These are phyloP conservation scores for Kazachstania sp. DNA, from an alignment of 1,139 yeast species.

Conservation along the genomic window DNA sequence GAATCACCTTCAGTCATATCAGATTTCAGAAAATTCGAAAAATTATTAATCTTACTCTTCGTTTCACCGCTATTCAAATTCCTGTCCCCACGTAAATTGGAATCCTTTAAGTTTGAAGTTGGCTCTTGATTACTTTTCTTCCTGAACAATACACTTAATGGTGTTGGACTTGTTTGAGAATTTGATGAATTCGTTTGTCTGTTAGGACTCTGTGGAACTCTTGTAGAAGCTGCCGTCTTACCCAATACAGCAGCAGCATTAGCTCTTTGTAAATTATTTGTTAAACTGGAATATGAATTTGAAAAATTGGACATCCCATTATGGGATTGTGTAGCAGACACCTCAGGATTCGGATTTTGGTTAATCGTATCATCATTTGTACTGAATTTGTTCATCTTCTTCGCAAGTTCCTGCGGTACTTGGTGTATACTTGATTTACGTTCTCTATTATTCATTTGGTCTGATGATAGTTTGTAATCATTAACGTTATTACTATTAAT, in stretches of 20 bases:
- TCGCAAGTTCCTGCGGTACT: conserved; percentile 1
- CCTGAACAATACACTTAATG: conserved; percentile 3
- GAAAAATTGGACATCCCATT: conserved; percentile 15
- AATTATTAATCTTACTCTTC: conserved; percentile 27
- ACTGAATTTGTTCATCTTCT: background rate
- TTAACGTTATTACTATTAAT: too few species aligned
- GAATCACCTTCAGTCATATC: conserved; percentile 42
- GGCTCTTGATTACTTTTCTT: background rate
- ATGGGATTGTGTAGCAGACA: background rate
- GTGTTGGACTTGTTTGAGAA: background rate
- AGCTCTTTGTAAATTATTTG: conserved; percentile 23
- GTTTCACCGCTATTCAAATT: conserved; percentile 5
- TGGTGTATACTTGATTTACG: background rate
- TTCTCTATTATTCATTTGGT: background rate
- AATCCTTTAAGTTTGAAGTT: background rate
- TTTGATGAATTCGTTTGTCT: background rate
- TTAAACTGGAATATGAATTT: conserved; percentile 27
- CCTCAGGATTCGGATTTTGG: background rate
- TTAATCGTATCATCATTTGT: background rate
- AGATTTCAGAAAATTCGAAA: conserved; percentile 32
- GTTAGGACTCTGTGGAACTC: background rate
- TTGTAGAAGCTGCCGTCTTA: conserved; percentile 1
- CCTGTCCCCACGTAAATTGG: background rate
- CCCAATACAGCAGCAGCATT: conserved; percentile 5
- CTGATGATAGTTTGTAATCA: background rate